Evolutionary conservation across 1,284 basidiomycete genomes (phyloP), one percentile per base, ranked within the genome.

Genomic region (Lentinula novae-zelandiae): DNA sequence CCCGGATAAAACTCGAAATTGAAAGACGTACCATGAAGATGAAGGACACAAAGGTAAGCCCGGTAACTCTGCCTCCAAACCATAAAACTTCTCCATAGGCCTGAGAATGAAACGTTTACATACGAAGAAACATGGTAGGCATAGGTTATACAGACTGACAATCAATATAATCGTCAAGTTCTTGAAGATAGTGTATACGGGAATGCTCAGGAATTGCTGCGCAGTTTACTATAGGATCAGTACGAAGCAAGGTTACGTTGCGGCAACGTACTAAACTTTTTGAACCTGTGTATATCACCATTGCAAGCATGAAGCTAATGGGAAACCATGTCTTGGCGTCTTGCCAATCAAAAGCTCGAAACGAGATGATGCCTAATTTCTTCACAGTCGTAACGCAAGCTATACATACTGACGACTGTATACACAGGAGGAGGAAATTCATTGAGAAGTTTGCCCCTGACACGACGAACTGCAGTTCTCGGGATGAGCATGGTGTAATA

Each of bases 91-190:
- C 97, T 44, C 97, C 97, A 72, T 99, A 98, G 4, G 97, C 95
- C 93, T 87, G 50, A 53, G 60, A n/a, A 27, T 10, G 36, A 50
- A 44, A 39, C 9, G n/a, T 44, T 9, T 15, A 20, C 2, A 22
- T 20, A 5, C 9, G 17, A 46, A 9, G 0, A n/a, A 15, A 4
- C 44, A 33, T 53, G 58, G 33, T 17, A 50, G 1, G 58, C 53
- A 33, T 39, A 51, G 20, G 34, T 15, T 15, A 17, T 22, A 22
- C 20, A 46, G 20, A 76, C 89, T 66, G 65, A 93, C 94, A 70
- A 99, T 99, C 40, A 99, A 83, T 67, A 99, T 98, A 70, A 99
- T 99, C 33, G 97, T 98, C 68, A 99, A 73, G 73, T 99, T 99
- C 78, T 99, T 99, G 86, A 99, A 99, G 67, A 99, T 99, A 2